Evolutionary conservation across 345 rosid species (phyloP).

Genomic region (Gossypium arboreum): DNA sequence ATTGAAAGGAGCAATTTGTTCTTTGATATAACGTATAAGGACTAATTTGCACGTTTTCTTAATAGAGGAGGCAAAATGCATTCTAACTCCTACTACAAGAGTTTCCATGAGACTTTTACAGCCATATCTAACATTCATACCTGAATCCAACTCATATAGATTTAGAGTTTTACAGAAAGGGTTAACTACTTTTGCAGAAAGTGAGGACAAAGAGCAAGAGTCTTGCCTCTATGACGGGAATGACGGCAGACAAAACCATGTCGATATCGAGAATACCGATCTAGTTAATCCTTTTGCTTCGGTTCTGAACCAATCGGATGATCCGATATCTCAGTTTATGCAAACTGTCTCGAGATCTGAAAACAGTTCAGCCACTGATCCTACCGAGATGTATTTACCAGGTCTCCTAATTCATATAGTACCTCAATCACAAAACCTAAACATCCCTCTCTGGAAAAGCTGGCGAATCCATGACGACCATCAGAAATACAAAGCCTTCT

Average conservation of each 20-base stretch:
- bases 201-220: constrained; percentile 9
- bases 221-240: constrained; percentile 27
- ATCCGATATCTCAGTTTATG: constrained; percentile 63
- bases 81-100: no score
- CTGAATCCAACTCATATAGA: background rate
- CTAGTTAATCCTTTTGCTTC: constrained; percentile 27
- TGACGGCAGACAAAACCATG: constrained; percentile 14
- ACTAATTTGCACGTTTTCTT: no score
- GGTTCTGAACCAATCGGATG: constrained; percentile 22
- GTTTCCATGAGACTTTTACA: no score
- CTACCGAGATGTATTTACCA: constrained; percentile 70
- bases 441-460: constrained; percentile 50
- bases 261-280: constrained; percentile 20
- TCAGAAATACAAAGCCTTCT: constrained; percentile 50
- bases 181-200: constrained; percentile 25
- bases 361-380: constrained; percentile 30
- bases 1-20: no score
- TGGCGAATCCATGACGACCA: constrained; percentile 38
- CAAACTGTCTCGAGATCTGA: constrained; percentile 45
- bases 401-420: constrained; percentile 76
- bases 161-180: background rate
- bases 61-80: no score
- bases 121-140: background rate
- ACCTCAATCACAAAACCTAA: constrained; percentile 33
- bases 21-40: no score